These are phyloP conservation scores for Cercospora sojina DNA, from an alignment of 2,329 filamentous ascomycete species.

Conservation along the genomic window DNA sequence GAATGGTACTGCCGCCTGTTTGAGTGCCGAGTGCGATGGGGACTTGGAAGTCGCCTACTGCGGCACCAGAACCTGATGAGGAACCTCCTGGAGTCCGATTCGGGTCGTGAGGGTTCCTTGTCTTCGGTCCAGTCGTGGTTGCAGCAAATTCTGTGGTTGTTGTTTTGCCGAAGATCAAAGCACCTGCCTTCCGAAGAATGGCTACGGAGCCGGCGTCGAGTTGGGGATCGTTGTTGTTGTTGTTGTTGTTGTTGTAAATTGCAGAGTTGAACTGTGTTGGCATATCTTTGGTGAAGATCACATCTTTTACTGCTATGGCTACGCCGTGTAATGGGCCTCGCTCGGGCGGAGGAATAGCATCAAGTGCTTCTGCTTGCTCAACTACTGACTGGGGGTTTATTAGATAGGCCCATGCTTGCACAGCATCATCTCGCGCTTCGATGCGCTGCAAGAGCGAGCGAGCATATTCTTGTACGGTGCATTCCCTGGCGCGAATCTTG, in stretches of 20 bases:
- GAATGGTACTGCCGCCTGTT: slow-evolving; percentile 63
- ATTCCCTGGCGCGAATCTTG: slow-evolving; percentile 41
- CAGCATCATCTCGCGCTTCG: slow-evolving; percentile 44
- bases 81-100: slow-evolving; percentile 64
- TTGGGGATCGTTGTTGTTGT: slow-evolving; percentile 46
- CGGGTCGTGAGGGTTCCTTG: slow-evolving; percentile 56
- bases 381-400: slow-evolving; percentile 50
- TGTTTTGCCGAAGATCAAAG: slow-evolving; percentile 59
- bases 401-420: slow-evolving; percentile 55
- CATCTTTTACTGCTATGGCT: slow-evolving; percentile 59
- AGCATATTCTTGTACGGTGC: slow-evolving; percentile 54
- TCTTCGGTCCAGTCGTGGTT: slow-evolving; percentile 52
- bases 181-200: slow-evolving; percentile 56
- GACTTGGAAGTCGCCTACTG: slow-evolving; percentile 64
- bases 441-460: slow-evolving; percentile 50
- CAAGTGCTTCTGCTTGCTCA: slow-evolving; percentile 50
- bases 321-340: slow-evolving; percentile 59
- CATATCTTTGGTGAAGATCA: slow-evolving; percentile 60
- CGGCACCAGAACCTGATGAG: slow-evolving; percentile 65
- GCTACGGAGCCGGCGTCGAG: slow-evolving; percentile 56
- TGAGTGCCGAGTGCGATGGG: slow-evolving; percentile 64
- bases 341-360: slow-evolving; percentile 48
- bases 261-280: slow-evolving; percentile 57
- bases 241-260: slow-evolving; percentile 51
- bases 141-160: slow-evolving; percentile 66